Evolutionary conservation across 2,329 filamentous ascomycete species (phyloP), one percentile per base, ranked within the genome.

Genomic region (Chrysoporthe deuterocubensis): DNA sequence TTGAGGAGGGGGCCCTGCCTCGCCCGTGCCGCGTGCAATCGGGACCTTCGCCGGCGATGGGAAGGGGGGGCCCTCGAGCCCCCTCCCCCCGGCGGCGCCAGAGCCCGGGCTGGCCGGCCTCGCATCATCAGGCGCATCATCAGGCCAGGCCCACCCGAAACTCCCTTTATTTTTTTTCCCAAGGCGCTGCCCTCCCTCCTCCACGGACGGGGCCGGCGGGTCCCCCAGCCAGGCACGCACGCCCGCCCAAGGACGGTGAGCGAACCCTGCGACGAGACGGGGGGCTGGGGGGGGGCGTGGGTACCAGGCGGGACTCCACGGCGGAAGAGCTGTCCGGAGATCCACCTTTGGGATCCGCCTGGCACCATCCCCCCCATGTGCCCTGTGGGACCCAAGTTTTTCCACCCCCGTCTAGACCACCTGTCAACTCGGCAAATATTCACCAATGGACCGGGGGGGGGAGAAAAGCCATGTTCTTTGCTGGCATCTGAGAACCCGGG

Each of bases 351-450:
- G n/a, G 37, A 21, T 37, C 67, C 64, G 59, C 54, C 46, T 63
- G 26, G 26, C 2, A 26, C 26, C 26, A 26, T 26, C 48, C 52
- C 67, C 64, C 64, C 54, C 60, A 60, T 60, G 62, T 60, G 26
- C 46, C 59, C 54, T 44, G 37, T 52, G 52, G 44, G 18, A 62
- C 60, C 11, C 26, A 21, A 37, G 48, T 2, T 3, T 46, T n/a
- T 40, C 26, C 52, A 57, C 56, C 43, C 56, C 44, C 16, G 26
- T 59, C 60, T 61, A 42, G 50, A 65, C 59, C 66, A 69, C 67
- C 67, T 69, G 67, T 67, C 67, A 69, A 5, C 42, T 61, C 67
- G 67, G 67, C 65, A 64, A 62, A 64, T 67, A 57, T 67, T 66
- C 62, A 54, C 61, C 61, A 62, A 62, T 67, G 58, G 58, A 64